phyloP scores from a whole-genome alignment of 768 basidiomycete genomes.

The Terana coerulea region DNA sequence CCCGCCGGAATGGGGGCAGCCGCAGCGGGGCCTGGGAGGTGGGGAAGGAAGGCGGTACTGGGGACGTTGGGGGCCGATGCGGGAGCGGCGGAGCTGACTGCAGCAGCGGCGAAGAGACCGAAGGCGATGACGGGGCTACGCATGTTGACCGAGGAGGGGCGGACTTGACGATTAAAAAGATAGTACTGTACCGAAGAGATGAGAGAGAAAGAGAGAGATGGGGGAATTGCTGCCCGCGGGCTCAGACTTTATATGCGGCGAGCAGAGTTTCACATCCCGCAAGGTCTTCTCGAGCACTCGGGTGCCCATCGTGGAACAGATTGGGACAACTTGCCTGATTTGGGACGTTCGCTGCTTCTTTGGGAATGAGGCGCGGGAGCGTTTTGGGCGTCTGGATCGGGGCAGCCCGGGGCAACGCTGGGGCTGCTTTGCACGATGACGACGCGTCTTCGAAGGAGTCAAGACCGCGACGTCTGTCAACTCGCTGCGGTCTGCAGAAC shows the following conservation, averaged over 20 bases:
- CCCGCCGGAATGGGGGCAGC: not conserved
- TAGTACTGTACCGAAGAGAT: slow-evolving; percentile 13
- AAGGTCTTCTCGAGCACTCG: slow-evolving; percentile 7
- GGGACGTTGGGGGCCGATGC: slow-evolving; percentile 1
- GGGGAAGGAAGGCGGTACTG: not conserved
- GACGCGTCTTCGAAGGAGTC: too few species aligned
- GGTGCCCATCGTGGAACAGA: slow-evolving; percentile 3
- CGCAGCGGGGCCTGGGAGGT: not conserved
- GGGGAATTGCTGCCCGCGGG: too few species aligned
- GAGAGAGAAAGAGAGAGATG: slow-evolving; percentile 8
- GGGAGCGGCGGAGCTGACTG: slow-evolving; percentile 12
- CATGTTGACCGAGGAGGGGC: slow-evolving; percentile 13
- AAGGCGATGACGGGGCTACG: slow-evolving; percentile 21
- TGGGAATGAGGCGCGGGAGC: too few species aligned
- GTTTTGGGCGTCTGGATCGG: too few species aligned
- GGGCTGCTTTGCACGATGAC: too few species aligned
- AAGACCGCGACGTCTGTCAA: too few species aligned
- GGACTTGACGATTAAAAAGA: slow-evolving; percentile 8
- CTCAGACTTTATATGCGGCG: slow-evolving; percentile 7
- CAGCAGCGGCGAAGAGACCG: slow-evolving; percentile 20
- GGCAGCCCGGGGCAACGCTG: too few species aligned
- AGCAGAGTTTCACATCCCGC: slow-evolving; percentile 9
- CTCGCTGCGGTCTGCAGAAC: too few species aligned
- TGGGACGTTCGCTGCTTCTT: not conserved
- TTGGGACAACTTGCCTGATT: slow-evolving; percentile 8